These are phyloP conservation scores for Pyrenophora graminea DNA, from an alignment of 2,329 filamentous ascomycete species.

Conservation along the genomic window DNA sequence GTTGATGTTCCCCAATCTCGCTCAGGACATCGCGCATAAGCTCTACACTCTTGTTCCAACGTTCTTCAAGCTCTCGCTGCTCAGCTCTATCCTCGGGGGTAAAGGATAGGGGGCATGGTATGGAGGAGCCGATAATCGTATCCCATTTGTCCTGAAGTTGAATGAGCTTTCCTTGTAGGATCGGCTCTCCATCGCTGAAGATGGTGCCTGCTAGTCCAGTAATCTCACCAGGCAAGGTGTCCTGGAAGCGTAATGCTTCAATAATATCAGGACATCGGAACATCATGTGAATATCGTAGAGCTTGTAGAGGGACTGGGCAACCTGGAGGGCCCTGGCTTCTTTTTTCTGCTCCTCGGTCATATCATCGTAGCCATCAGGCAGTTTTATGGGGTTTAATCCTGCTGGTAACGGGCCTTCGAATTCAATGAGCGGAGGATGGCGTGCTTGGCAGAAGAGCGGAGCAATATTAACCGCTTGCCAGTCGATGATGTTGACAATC, in stretches of 20 bases:
- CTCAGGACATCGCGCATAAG: conserved; percentile 25
- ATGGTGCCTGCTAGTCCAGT: conserved; percentile 21
- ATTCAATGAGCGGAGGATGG: conserved; percentile 32
- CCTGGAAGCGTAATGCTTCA: conserved; percentile 20
- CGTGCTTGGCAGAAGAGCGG: conserved; percentile 34
- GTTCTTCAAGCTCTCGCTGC: conserved; percentile 22
- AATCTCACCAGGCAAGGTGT: conserved; percentile 18
- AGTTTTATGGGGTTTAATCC: conserved; percentile 17
- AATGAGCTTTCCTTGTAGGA: conserved; percentile 24
- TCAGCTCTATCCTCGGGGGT: conserved; percentile 20
- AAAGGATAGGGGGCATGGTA: conserved; percentile 25
- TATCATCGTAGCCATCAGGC: conserved; percentile 20
- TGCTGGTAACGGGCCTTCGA: conserved; percentile 22
- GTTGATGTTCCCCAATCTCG: conserved; percentile 25
- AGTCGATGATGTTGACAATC: conserved; percentile 36
- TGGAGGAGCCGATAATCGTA: neutral
- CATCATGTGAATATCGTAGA: conserved; percentile 22
- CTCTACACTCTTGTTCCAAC: conserved; percentile 26
- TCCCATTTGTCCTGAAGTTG: conserved; percentile 12
- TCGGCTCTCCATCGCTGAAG: conserved; percentile 23
- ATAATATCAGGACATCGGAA: conserved; percentile 20
- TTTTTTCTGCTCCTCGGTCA: conserved; percentile 19
- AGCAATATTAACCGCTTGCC: conserved; percentile 36
- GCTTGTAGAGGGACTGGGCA: conserved; percentile 27
- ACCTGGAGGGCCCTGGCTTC: conserved; percentile 23